phyloP scores from a whole-genome alignment of 2,329 filamentous ascomycete genomes.

The Xylariales sp. region DNA sequence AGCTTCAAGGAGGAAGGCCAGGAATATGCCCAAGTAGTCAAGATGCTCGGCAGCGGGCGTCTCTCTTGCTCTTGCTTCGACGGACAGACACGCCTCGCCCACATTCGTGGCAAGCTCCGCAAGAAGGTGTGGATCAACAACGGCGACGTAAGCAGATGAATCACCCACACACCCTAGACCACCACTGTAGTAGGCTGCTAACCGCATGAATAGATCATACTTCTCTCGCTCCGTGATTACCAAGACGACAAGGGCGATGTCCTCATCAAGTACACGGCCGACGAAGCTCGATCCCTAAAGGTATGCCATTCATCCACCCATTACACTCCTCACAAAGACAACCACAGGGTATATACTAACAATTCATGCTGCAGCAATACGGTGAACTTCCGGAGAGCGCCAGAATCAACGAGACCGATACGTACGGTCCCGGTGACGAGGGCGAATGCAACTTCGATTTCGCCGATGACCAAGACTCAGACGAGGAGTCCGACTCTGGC shows the following conservation, averaged over 20 bases:
- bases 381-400: conserved; percentile 96
- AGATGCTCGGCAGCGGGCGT: conserved; percentile 96
- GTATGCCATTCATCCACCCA: conserved; percentile 15
- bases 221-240: conserved; percentile 88
- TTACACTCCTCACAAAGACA: not conserved
- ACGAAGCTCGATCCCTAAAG: conserved; percentile 95
- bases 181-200: not conserved
- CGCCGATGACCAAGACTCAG: conserved; percentile 85
- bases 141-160: conserved; percentile 44
- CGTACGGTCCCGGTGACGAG: conserved; percentile 89
- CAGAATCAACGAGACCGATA: conserved; percentile 99
- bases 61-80: conserved; percentile 96
- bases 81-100: conserved; percentile 82
- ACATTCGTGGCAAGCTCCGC: conserved; percentile 94
- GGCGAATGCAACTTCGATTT: conserved; percentile 99
- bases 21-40: conserved; percentile 80
- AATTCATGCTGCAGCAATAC: conserved; percentile 68
- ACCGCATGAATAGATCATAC: conserved; percentile 73
- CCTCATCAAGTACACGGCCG: conserved; percentile 94
- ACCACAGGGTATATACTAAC: conserved; percentile 21
- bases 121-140: conserved; percentile 99
- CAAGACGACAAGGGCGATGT: conserved; percentile 94
- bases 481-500: conserved; percentile 64
- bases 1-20: conserved; percentile 97
- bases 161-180: too few species aligned